Evolutionary conservation across 371 early-diverging fungal species (phyloP), one percentile per base, ranked within the genome.

Genomic region (Circinella minor): DNA sequence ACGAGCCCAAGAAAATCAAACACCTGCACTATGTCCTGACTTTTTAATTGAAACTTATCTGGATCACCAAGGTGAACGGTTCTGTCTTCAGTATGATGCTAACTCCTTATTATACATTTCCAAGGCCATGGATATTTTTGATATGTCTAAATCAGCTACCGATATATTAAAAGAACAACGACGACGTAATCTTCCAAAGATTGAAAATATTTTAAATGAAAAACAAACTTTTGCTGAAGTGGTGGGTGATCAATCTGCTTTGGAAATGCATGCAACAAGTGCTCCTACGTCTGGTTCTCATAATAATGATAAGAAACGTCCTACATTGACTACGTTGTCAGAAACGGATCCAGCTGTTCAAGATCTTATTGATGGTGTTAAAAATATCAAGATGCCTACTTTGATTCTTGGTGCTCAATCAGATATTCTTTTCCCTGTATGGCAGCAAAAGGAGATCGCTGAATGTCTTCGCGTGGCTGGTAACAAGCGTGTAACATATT

Each of bases 51-150:
- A 98, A 79, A 95, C 95, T 5, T 98, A 98, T 71, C 76, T 98
- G 62, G 97, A 98, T 73, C 96, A 98, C 75, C 97, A 98, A 72
- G 95, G 96, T 62, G 96, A 97, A 74, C 86, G 92, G 37, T 98
- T 94, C 80, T 95, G 95, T 74, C 73, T 94, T 61, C 91, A 95
- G 75, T 98, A 97, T 78, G 98, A 98, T 64, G 88, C 98, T 70
- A 98, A 98, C 74, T 96, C 96, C 1, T 79, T 97, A 15, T 75
- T 98, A 5, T 98, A 96, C 74, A 91, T 98, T 39, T 95, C 95
- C 61, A 97, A 97, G 76, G 97, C 98, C 38, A 97, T 97, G 98
- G 98, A 98, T 74, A 89, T 97, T 88, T 98, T 97, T 83, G 97
- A 98, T 78, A 90, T 98, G 85, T 91, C 92, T 18, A 76, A 77